Percentiles rank a stretch among this genome's conserved stretches.
phyloP scores from a whole-genome alignment of 805 yeast genomes.

The Diddensiella transvaalensis region DNA sequence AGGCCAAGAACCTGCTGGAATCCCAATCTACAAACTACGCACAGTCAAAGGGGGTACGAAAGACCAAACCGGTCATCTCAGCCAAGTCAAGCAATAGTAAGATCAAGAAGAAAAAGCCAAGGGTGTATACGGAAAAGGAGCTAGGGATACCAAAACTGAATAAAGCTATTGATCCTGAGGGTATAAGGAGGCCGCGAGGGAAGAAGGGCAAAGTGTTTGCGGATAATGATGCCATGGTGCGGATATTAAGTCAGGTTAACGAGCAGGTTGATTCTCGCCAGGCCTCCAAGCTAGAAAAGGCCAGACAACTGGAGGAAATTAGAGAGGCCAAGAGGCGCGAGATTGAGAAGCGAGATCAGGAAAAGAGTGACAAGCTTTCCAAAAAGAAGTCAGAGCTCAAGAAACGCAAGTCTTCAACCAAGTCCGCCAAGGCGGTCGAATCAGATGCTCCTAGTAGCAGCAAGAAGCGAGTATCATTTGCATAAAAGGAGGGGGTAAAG shows the following conservation, averaged over 20 bases:
- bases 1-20: conserved; percentile 25
- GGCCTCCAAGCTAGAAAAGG: conserved; percentile 87
- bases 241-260: conserved; percentile 76
- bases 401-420: conserved; percentile 16
- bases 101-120: conserved; percentile 26
- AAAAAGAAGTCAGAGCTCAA: conserved; percentile 42
- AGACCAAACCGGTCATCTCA: conserved; percentile 6
- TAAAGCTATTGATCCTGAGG: conserved; percentile 75
- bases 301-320: conserved; percentile 83
- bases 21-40: conserved; percentile 13
- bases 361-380: conserved; percentile 66
- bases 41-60: conserved; percentile 8
- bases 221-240: conserved; percentile 65
- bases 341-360: conserved; percentile 76
- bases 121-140: conserved; percentile 67
- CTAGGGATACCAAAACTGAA: conserved; percentile 76
- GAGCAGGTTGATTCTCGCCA: conserved; percentile 73
- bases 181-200: conserved; percentile 70
- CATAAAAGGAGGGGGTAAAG: conserved; percentile 5
- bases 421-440: conserved; percentile 14
- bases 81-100: not conserved
- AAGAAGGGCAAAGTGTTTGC: conserved; percentile 56
- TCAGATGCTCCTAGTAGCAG: not conserved
- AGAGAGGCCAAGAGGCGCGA: conserved; percentile 84
- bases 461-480: conserved; percentile 19